These are phyloP conservation scores for Gaeumannomyces tritici DNA, from an alignment of 2,329 filamentous ascomycete species.

Conservation along the genomic window DNA sequence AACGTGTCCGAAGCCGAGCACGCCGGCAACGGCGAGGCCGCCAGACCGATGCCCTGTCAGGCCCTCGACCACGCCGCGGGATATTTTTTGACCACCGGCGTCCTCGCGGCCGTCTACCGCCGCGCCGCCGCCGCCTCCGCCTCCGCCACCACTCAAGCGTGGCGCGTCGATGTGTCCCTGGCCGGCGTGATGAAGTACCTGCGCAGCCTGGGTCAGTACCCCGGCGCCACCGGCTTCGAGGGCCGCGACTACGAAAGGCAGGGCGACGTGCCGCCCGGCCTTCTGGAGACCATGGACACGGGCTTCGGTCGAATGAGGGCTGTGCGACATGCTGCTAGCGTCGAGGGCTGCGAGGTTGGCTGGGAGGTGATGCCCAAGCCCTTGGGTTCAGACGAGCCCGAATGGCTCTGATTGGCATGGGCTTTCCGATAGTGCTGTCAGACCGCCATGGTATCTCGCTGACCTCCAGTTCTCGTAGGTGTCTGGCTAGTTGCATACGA, in stretches of 20 bases:
- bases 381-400: background rate
- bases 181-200: constrained; percentile 47
- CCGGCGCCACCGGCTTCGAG: constrained; percentile 32
- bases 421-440: background rate
- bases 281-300: background rate
- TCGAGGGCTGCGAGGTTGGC: background rate
- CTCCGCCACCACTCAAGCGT: constrained; percentile 24
- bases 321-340: background rate
- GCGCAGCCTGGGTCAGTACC: constrained; percentile 41
- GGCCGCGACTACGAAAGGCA: constrained; percentile 19
- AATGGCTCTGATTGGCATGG: background rate
- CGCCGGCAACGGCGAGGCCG: constrained; percentile 45
- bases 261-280: constrained; percentile 16
- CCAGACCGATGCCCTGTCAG: constrained; percentile 39
- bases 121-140: constrained; percentile 25
- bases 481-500: no score
- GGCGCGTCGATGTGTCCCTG: constrained; percentile 43
- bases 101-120: constrained; percentile 40
- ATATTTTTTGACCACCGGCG: constrained; percentile 43
- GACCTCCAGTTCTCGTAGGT: no score
- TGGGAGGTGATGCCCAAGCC: background rate
- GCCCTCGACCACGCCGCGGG: constrained; percentile 46
- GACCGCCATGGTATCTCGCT: no score
- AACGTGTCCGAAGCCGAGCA: constrained; percentile 34
- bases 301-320: background rate